These are phyloP conservation scores for Phytophthora palmivora DNA, from an alignment of 352 stramenopile species.

Conservation along the genomic window DNA sequence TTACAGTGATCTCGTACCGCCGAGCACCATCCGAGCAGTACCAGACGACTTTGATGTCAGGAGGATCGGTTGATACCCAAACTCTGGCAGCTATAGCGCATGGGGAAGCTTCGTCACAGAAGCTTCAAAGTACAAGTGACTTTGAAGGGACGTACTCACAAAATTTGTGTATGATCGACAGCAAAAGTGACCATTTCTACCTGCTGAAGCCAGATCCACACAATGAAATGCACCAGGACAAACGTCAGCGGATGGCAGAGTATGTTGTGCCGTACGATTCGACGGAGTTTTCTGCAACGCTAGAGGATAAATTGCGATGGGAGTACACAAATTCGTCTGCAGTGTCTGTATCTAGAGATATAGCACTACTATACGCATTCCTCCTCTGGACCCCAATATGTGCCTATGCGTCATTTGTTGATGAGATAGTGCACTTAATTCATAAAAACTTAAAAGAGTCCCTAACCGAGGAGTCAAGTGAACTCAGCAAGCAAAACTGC, in stretches of 20 bases:
- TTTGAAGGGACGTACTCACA: neutral
- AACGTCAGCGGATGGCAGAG: no score
- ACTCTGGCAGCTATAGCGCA: no score
- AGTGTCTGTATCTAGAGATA: slow-evolving; percentile 65
- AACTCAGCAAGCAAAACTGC: slow-evolving; percentile 44
- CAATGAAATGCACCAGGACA: no score
- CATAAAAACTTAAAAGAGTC: slow-evolving; percentile 44
- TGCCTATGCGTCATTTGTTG: slow-evolving; percentile 49
- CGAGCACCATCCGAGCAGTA: slow-evolving; percentile 47
- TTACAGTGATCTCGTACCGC: slow-evolving; percentile 79
- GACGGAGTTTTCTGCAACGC: neutral
- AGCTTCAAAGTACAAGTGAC: neutral
- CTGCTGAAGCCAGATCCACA: no score
- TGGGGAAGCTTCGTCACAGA: no score
- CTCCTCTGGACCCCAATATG: slow-evolving; percentile 55
- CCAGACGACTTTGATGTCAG: slow-evolving; percentile 19
- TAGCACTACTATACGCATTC: slow-evolving; percentile 63
- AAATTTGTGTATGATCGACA: neutral
- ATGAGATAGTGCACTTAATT: slow-evolving; percentile 55
- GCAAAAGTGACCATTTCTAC: no score
- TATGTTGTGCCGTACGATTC: no score
- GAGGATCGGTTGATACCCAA: no score
- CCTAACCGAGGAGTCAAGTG: slow-evolving; percentile 1
- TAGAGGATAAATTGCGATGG: slow-evolving; percentile 65
- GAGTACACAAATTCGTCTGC: slow-evolving; percentile 47